Evolutionary conservation across 2,329 filamentous ascomycete genomes (phyloP).

Genomic region (Dissoconium aciculare): DNA sequence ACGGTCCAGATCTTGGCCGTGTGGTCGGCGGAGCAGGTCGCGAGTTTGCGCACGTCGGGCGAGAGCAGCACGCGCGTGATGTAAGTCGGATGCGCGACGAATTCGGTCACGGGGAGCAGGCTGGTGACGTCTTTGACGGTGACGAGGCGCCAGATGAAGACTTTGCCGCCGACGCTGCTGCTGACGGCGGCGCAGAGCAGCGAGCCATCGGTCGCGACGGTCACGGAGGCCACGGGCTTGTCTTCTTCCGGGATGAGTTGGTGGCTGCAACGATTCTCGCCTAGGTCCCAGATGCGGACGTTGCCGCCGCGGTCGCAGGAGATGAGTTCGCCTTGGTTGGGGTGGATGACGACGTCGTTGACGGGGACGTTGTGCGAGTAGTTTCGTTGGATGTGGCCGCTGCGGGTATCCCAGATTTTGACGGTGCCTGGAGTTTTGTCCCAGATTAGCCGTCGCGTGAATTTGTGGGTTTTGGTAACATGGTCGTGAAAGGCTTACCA

Average conservation of each 20-base stretch:
- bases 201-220: slow-evolving; percentile 85
- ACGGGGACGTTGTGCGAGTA: slow-evolving; percentile 81
- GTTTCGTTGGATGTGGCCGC: slow-evolving; percentile 74
- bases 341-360: slow-evolving; percentile 98
- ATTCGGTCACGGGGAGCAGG: slow-evolving; percentile 73
- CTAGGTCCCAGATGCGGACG: slow-evolving; percentile 89
- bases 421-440: slow-evolving; percentile 53
- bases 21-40: slow-evolving; percentile 87
- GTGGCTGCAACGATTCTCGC: slow-evolving; percentile 92
- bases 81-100: slow-evolving; percentile 81
- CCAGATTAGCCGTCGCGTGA: no score
- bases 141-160: slow-evolving; percentile 92
- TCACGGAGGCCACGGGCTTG: slow-evolving; percentile 83
- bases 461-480: no score
- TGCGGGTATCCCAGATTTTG: slow-evolving; percentile 91
- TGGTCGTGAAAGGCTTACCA: slow-evolving; percentile 38
- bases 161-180: slow-evolving; percentile 78
- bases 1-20: slow-evolving; percentile 95
- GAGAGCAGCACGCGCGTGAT: slow-evolving; percentile 85
- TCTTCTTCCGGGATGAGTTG: slow-evolving; percentile 94
- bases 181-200: slow-evolving; percentile 66
- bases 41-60: slow-evolving; percentile 84
- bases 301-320: slow-evolving; percentile 88
- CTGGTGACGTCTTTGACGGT: slow-evolving; percentile 70
- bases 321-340: slow-evolving; percentile 95